Evolutionary conservation across 2,329 filamentous ascomycete genomes (phyloP).

Genomic region (Stachybotrys elegans): DNA sequence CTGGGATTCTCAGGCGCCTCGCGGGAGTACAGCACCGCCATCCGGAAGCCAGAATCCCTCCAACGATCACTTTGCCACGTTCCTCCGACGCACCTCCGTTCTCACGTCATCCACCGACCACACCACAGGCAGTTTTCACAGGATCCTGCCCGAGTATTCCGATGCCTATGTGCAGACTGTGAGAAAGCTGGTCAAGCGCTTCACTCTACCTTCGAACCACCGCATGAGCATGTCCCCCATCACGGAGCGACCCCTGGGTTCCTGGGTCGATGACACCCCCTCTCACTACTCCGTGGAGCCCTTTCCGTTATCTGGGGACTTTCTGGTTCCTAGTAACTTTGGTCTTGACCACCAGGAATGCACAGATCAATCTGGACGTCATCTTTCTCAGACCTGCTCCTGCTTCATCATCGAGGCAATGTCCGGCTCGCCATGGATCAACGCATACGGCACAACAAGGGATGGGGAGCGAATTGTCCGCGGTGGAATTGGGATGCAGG

Average conservation of each 20-base stretch:
- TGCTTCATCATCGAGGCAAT: slow-evolving; percentile 21
- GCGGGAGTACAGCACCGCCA: not conserved
- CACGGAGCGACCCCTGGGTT: slow-evolving; percentile 13
- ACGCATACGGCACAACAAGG: slow-evolving; percentile 15
- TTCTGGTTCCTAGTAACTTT: slow-evolving; percentile 29
- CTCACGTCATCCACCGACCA: slow-evolving; percentile 33
- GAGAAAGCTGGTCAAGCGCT: slow-evolving; percentile 31
- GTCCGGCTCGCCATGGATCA: slow-evolving; percentile 23
- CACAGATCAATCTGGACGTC: slow-evolving; percentile 13
- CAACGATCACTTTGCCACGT: slow-evolving; percentile 15
- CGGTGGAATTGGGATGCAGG: not conserved
- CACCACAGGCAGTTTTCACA: slow-evolving; percentile 29
- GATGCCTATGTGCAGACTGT: slow-evolving; percentile 30
- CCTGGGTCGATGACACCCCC: slow-evolving; percentile 24
- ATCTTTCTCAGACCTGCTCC: slow-evolving; percentile 20
- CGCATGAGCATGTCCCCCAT: slow-evolving; percentile 17
- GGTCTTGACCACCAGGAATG: slow-evolving; percentile 12
- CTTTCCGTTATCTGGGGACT: slow-evolving; percentile 43
- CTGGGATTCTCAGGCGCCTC: not conserved
- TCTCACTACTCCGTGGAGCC: slow-evolving; percentile 15
- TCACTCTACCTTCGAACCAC: slow-evolving; percentile 24
- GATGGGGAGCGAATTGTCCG: slow-evolving; percentile 12
- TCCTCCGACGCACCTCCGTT: slow-evolving; percentile 27
- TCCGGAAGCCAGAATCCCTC: slow-evolving; percentile 2
- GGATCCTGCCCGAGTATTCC: slow-evolving; percentile 25